Percentiles rank a stretch among this genome's conserved stretches.
Evolutionary conservation across 768 basidiomycete species (phyloP).

Genomic region (Tylopilus sp.): DNA sequence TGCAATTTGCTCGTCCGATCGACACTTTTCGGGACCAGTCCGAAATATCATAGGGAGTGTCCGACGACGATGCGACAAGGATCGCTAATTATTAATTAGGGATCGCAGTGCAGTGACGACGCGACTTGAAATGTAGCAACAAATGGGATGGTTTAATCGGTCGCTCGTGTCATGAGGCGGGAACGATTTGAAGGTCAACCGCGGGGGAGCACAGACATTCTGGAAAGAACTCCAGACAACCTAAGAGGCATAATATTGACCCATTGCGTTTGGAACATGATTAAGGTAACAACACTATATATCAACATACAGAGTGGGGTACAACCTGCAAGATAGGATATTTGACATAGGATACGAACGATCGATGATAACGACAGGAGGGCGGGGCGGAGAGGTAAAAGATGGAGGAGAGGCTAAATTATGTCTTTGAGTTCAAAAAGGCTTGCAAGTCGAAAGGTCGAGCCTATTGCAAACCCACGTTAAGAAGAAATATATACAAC

Average conservation of each 20-base stretch:
- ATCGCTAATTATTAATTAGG: too few species aligned
- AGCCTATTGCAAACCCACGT: slow-evolving; percentile 27
- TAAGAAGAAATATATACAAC: background rate
- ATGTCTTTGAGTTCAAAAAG: slow-evolving; percentile 49
- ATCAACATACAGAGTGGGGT: slow-evolving; percentile 13
- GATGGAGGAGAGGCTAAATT: too few species aligned
- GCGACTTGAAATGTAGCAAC: too few species aligned
- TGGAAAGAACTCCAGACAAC: too few species aligned
- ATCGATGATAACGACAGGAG: background rate
- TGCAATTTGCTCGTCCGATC: too few species aligned
- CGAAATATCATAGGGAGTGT: too few species aligned
- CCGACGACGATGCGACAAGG: too few species aligned
- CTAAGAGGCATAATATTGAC: background rate
- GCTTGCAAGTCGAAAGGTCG: slow-evolving; percentile 53
- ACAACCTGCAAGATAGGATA: slow-evolving; percentile 14
- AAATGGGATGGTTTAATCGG: slow-evolving; percentile 11
- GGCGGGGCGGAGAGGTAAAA: background rate
- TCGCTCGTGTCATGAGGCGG: background rate
- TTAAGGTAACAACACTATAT: slow-evolving; percentile 28
- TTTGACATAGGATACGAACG: slow-evolving; percentile 4
- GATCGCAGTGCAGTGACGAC: too few species aligned
- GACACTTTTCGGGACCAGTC: too few species aligned
- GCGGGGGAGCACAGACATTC: background rate
- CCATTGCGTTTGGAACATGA: slow-evolving; percentile 20
- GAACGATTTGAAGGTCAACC: background rate